phyloP scores from a whole-genome alignment of 495 filamentous ascomycete genomes.

The Trichoderma virens region DNA sequence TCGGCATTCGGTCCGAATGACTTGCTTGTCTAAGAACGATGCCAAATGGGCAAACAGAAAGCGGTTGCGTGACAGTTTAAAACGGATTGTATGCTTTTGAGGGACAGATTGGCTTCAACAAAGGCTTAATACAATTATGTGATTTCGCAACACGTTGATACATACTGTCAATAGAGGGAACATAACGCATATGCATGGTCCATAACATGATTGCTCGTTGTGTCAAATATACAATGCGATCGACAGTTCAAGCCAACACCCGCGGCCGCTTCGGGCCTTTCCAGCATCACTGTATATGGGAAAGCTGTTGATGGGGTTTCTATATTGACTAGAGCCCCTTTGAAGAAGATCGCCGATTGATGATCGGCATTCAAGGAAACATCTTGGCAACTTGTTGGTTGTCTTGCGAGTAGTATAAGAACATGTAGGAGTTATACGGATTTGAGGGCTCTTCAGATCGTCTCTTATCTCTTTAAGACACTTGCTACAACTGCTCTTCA shows the following conservation, averaged over 20 bases:
- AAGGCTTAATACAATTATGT: not conserved
- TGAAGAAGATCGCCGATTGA: not conserved
- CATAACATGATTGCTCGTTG: too few species aligned
- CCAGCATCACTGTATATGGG: not conserved
- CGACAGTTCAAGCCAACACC: too few species aligned
- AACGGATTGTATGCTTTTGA: too few species aligned
- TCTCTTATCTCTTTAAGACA: not conserved
- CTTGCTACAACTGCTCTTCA: not conserved
- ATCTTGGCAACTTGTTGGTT: not conserved
- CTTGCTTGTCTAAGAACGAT: not conserved
- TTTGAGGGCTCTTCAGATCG: not conserved
- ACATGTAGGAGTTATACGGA: not conserved
- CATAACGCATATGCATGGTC: too few species aligned
- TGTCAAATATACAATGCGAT: too few species aligned
- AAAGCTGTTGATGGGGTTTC: not conserved
- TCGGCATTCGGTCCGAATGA: constrained; percentile 7
- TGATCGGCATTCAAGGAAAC: not conserved
- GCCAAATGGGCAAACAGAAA: not conserved
- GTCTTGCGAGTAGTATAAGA: not conserved
- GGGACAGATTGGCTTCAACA: too few species aligned
- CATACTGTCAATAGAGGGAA: too few species aligned
- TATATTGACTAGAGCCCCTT: not conserved
- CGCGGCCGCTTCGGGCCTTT: not conserved
- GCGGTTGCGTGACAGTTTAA: too few species aligned
- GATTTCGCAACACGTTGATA: too few species aligned